A percentile compares a stretch with the other conserved stretches of the same genome.
Conservation (phyloP, 164 flowering plant genomes). For the Paratinospora sagittata region DNA sequence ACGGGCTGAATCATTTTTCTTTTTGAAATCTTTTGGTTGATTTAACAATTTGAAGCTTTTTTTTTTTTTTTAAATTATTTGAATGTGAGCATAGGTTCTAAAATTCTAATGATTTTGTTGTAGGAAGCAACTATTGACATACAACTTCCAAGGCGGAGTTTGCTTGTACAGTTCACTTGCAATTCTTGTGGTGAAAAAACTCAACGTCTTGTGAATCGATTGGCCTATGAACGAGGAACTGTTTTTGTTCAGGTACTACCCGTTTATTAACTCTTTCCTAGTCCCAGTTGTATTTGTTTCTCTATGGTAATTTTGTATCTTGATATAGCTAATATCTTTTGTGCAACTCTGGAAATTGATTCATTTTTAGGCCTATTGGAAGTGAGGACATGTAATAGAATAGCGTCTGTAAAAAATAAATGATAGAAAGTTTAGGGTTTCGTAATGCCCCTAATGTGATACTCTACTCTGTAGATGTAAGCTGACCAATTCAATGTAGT, state of each 20-base stretch:
- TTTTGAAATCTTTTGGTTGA: no score
- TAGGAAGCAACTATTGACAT: conserved; percentile 52
- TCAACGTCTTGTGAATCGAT: conserved; percentile 55
- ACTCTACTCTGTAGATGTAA: no score
- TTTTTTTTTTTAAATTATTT: no score
- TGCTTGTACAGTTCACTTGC: conserved; percentile 77
- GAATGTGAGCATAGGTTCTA: not conserved
- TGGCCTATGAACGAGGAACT: conserved; percentile 84
- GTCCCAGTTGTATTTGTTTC: not conserved
- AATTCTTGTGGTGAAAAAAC: conserved; percentile 73
- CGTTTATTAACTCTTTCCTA: no score
- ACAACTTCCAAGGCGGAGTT: conserved; percentile 74
- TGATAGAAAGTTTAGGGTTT: no score
- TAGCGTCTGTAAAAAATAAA: no score
- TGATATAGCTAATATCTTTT: not conserved
- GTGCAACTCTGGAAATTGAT: no score
- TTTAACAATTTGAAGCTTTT: not conserved
- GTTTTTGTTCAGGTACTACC: conserved; percentile 72
- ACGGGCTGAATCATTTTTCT: no score
- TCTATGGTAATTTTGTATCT: not conserved
- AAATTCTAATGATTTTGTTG: not conserved
- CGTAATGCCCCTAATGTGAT: no score
- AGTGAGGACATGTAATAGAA: no score
- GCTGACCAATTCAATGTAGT: no score
- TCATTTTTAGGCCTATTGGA: no score